phyloP scores from a whole-genome alignment of 352 stramenopile genomes.

The Phytophthora meadii region DNA sequence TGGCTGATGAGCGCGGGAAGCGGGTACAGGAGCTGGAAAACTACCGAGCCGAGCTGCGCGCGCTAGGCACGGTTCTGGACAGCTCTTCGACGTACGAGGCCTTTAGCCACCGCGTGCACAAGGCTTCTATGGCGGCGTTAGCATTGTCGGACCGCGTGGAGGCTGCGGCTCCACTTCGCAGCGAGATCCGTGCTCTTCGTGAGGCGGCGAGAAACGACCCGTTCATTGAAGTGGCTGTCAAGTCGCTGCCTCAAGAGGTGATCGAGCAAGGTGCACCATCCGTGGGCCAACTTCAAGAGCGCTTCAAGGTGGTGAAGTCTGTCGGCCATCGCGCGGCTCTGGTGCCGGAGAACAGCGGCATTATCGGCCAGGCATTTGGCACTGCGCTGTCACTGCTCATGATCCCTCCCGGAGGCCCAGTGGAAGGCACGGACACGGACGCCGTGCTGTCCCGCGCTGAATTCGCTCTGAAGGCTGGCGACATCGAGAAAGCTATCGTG shows the following conservation, averaged over 20 bases:
- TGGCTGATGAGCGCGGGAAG: slow-evolving; percentile 69
- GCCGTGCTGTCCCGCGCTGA: slow-evolving; percentile 83
- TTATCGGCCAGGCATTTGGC: slow-evolving; percentile 78
- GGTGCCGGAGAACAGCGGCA: slow-evolving; percentile 71
- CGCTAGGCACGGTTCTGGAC: slow-evolving; percentile 73
- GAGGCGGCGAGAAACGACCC: slow-evolving; percentile 76
- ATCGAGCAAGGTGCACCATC: slow-evolving; percentile 76
- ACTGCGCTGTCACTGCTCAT: slow-evolving; percentile 75
- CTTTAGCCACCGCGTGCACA: slow-evolving; percentile 88
- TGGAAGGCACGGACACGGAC: slow-evolving; percentile 76
- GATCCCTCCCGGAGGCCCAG: slow-evolving; percentile 78
- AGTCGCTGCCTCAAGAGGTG: slow-evolving; percentile 64
- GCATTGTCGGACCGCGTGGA: slow-evolving; percentile 85
- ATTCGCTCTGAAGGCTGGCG: slow-evolving; percentile 81
- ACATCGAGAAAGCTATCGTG: slow-evolving; percentile 73
- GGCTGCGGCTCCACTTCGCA: slow-evolving; percentile 68
- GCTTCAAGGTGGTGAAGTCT: slow-evolving; percentile 83
- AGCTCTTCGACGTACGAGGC: slow-evolving; percentile 83
- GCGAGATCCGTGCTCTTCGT: slow-evolving; percentile 74
- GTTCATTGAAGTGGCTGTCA: slow-evolving; percentile 75
- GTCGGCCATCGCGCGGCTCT: slow-evolving; percentile 72
- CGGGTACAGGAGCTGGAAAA: slow-evolving; percentile 67
- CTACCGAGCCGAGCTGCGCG: slow-evolving; percentile 70
- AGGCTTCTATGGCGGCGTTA: slow-evolving; percentile 79
- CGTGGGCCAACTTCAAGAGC: slow-evolving; percentile 81